phyloP scores from a whole-genome alignment of 2,329 filamentous ascomycete genomes.

The Rutstroemia sydowiana region DNA sequence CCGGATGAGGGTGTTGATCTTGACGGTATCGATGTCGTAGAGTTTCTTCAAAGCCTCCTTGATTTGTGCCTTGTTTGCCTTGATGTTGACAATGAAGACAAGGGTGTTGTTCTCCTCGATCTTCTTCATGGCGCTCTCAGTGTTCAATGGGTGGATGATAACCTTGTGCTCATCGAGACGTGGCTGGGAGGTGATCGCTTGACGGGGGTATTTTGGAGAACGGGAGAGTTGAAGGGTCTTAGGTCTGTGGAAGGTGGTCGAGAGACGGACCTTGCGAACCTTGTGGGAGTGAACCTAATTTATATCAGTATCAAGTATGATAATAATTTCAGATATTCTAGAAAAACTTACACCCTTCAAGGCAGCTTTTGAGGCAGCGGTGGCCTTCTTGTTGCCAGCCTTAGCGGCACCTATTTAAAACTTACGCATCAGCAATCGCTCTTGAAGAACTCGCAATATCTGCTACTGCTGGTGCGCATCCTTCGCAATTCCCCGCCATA shows the following conservation, averaged over 20 bases:
- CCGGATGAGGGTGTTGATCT: slow-evolving; percentile 99
- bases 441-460: slow-evolving; percentile 67
- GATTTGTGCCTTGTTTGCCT: slow-evolving; percentile 99
- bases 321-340: slow-evolving; percentile 35
- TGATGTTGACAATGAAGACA: slow-evolving; percentile 93
- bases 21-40: slow-evolving; percentile 95
- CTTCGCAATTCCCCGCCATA: slow-evolving; percentile 13
- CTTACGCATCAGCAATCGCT: slow-evolving; percentile 65
- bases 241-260: slow-evolving; percentile 93
- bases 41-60: slow-evolving; percentile 98
- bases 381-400: slow-evolving; percentile 74
- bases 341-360: slow-evolving; percentile 78
- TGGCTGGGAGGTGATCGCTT: slow-evolving; percentile 81
- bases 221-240: slow-evolving; percentile 93
- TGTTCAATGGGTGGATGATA: slow-evolving; percentile 97
- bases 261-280: slow-evolving; percentile 85
- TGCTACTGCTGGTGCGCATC: slow-evolving; percentile 53
- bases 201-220: slow-evolving; percentile 92
- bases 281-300: slow-evolving; percentile 67
- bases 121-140: slow-evolving; percentile 99
- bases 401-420: slow-evolving; percentile 46
- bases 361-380: slow-evolving; percentile 88
- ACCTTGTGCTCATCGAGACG: slow-evolving; percentile 97
- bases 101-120: slow-evolving; percentile 99
- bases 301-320: slow-evolving; percentile 18